A percentile compares a stretch with the other conserved stretches of the same genome.
Evolutionary conservation across 257 asterid species (phyloP).

Genomic region (Ilex aquifolium): DNA sequence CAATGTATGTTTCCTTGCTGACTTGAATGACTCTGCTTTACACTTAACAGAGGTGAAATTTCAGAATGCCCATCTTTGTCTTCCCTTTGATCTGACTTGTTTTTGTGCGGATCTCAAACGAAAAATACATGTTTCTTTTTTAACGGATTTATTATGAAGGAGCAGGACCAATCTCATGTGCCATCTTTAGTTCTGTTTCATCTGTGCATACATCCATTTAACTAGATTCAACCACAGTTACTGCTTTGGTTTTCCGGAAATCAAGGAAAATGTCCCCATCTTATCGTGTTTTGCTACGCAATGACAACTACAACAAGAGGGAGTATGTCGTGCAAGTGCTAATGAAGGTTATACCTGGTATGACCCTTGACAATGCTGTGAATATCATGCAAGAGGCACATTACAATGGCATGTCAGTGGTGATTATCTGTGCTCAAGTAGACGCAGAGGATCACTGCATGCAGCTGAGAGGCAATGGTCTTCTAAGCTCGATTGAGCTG

Average conservation of each 20-base stretch:
- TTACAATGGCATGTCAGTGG: conserved; percentile 69
- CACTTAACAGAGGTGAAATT: too few relatives aligned
- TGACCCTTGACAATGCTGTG: conserved; percentile 87
- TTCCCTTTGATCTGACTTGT: too few relatives aligned
- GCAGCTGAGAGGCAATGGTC: conserved; percentile 89
- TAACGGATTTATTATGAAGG: too few relatives aligned
- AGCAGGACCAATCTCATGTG: too few relatives aligned
- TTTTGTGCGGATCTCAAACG: too few relatives aligned
- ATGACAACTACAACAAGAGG: conserved; percentile 82
- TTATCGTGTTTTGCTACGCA: conserved; percentile 81
- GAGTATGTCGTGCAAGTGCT: conserved; percentile 95
- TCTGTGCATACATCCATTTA: too few relatives aligned
- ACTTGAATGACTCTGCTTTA: too few relatives aligned
- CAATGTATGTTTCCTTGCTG: too few relatives aligned
- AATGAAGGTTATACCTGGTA: conserved; percentile 97
- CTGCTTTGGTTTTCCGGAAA: conserved; percentile 42
- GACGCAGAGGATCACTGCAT: conserved; percentile 92
- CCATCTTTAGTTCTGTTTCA: too few relatives aligned
- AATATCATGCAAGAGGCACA: conserved; percentile 98
- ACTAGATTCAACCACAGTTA: too few relatives aligned
- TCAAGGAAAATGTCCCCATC: conserved; percentile 85
- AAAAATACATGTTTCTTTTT: too few relatives aligned
- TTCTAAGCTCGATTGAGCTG: conserved; percentile 89
- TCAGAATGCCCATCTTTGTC: too few relatives aligned
- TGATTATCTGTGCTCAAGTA: conserved; percentile 78